Percentiles rank a stretch among this genome's conserved stretches.
These are phyloP conservation scores for Mercurialis annua DNA, from an alignment of 345 rosid genomes.

Conservation along the genomic window DNA sequence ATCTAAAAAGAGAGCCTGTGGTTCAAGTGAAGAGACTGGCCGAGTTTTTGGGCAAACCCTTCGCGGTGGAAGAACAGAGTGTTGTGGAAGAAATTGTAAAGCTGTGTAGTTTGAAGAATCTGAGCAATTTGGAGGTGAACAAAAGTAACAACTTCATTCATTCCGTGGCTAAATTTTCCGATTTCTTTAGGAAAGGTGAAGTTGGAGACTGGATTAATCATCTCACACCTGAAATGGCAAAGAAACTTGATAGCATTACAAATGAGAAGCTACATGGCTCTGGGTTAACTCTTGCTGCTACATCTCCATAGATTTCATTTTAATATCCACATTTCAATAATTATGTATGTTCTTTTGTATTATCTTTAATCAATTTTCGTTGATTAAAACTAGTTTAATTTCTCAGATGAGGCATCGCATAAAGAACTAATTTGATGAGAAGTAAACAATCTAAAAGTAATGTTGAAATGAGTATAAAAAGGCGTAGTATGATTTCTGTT, in stretches of 20 bases:
- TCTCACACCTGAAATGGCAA: neutral
- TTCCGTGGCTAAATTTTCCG: neutral
- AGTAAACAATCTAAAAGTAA: too few species aligned
- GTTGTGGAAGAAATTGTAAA: neutral
- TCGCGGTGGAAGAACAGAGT: neutral
- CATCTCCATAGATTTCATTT: too few species aligned
- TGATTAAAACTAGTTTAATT: too few species aligned
- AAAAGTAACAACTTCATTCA: neutral
- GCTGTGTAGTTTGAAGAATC: neutral
- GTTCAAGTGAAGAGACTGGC: neutral
- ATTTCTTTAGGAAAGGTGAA: neutral
- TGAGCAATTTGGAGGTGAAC: slow-evolving; percentile 3
- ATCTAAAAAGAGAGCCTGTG: too few species aligned
- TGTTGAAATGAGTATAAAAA: too few species aligned
- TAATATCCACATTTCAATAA: too few species aligned
- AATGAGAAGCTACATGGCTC: neutral
- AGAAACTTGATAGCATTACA: neutral
- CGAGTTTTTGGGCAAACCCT: neutral
- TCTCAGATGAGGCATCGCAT: too few species aligned
- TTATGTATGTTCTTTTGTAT: too few species aligned
- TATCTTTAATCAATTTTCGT: too few species aligned
- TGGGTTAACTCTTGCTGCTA: neutral
- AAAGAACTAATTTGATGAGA: too few species aligned
- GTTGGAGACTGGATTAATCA: slow-evolving; percentile 8
- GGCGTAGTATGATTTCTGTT: too few species aligned